Conservation (phyloP, 1,284 basidiomycete genomes). For the Phylloporus gajari region DNA sequence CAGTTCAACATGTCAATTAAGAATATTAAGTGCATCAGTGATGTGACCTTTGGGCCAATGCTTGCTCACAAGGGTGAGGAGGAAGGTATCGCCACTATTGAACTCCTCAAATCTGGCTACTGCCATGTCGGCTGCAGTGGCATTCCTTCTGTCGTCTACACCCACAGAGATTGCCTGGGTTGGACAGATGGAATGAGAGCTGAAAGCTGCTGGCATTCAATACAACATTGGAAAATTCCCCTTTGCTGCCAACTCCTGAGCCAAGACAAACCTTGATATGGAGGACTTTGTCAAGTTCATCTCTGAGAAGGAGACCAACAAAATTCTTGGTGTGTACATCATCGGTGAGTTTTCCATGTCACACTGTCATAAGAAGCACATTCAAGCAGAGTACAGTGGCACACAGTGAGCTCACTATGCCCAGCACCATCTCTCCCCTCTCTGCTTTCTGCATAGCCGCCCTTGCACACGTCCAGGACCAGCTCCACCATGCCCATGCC, state of each 20-base stretch:
- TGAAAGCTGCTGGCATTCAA: conserved; percentile 89
- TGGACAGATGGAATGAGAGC: conserved; percentile 96
- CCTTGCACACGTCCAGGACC: conserved; percentile 51
- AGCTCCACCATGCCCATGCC: conserved; percentile 46
- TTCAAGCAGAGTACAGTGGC: conserved; percentile 12
- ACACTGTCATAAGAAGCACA: not conserved
- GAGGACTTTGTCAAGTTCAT: conserved; percentile 93
- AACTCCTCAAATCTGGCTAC: conserved; percentile 91
- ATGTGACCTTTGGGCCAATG: conserved; percentile 99
- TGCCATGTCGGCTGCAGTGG: conserved; percentile 98
- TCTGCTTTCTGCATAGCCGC: conserved; percentile 51
- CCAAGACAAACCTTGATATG: conserved; percentile 94
- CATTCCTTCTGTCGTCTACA: conserved; percentile 97
- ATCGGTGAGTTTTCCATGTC: conserved; percentile 61
- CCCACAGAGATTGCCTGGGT: conserved; percentile 98
- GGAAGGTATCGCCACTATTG: conserved; percentile 96
- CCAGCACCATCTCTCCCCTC: conserved; percentile 49
- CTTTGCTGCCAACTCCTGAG: conserved; percentile 92
- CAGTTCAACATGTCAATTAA: conserved; percentile 93
- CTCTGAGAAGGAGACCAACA: conserved; percentile 94
- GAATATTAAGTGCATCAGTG: conserved; percentile 95
- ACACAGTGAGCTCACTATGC: conserved; percentile 17
- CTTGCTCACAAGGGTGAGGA: conserved; percentile 99
- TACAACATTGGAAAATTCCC: conserved; percentile 96
- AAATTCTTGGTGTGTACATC: conserved; percentile 91